Base-by-base conservation (phyloP, 1,139 yeast species). In the Lodderomyces metapsilosis region DNA sequence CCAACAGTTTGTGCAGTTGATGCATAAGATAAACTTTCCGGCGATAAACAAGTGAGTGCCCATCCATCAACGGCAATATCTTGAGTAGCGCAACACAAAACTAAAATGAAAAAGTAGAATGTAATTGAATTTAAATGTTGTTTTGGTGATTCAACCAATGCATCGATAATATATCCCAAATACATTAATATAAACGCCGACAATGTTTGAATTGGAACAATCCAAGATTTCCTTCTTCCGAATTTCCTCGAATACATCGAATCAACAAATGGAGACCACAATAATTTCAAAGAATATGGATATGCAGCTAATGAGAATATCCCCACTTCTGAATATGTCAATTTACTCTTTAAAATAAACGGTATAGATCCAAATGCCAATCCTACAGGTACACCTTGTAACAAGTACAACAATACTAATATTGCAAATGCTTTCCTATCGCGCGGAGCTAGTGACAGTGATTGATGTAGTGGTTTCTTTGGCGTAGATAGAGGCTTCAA, bases 61-160 rank as follows among this genome's bases (percentile, higher is more conserved):
- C 98, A 92, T 5, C 98, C 98, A 64, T 92, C 99, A 12, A 92
- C 98, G 1, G 98, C 98, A 43, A 92, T 92, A 59, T 92, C 99
- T 61, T 92, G 98, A 0, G 99, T 92, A 2, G 98, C 98, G 66
- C 97, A 91, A 45, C 92, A 71, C 45, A 92, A 79, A 34, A 92
- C 92, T 45, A 94, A 66, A 16, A 80, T 50, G 53, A 91, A 87
- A 63, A 92, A 92, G 44, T 80, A 74, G 18, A 66, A 40, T 0
- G 91, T 83, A 46, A 88, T 78, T 9, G 60, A 57, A 4, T 66
- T 57, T 46, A 88, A 64, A 52, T 85, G 78, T 15, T 66, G 54
- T 34, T 76, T 71, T 0, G 94, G 84, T 33, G 76, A 59, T 2
- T 61, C 71, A 52, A 92, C 68, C 47, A 86, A 62, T 2, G 58